Evolutionary conservation across 179 eudicot species (phyloP).

Genomic region (Spergularia azorica): DNA sequence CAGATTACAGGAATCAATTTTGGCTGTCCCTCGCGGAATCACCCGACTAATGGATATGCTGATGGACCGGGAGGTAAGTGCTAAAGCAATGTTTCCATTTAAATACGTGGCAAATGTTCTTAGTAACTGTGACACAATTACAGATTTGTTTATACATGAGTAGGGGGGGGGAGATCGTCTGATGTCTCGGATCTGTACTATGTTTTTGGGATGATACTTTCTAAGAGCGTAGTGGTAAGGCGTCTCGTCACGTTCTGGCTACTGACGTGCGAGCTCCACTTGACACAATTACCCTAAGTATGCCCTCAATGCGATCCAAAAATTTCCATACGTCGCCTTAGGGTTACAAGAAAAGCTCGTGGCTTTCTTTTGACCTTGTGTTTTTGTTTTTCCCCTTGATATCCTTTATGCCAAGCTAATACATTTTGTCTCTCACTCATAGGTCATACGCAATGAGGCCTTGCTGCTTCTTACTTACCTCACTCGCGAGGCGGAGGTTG

Average conservation of each 20-base stretch:
- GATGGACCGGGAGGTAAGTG: slow-evolving; percentile 93
- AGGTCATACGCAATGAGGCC: slow-evolving; percentile 99
- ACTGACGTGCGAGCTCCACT: neutral
- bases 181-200: too few relatives aligned
- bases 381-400: neutral
- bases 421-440: slow-evolving; percentile 19
- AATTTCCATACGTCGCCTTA: neutral
- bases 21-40: slow-evolving; percentile 90
- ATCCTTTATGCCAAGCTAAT: slow-evolving; percentile 15
- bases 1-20: slow-evolving; percentile 97
- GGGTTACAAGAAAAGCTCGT: neutral
- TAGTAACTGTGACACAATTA: neutral
- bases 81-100: neutral
- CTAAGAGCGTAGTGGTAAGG: neutral
- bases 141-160: slow-evolving; percentile 1
- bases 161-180: neutral
- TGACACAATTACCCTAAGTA: neutral
- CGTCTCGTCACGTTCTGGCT: slow-evolving; percentile 2
- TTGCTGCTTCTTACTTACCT: slow-evolving; percentile 89
- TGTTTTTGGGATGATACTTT: neutral
- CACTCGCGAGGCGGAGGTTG: slow-evolving; percentile 98
- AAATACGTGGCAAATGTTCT: neutral
- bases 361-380: neutral
- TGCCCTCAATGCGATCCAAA: neutral
- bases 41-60: slow-evolving; percentile 98